Percentiles rank a stretch among this genome's conserved stretches.
Conservation (phyloP, 495 filamentous ascomycete species). For the Recurvomyces mirabilis region DNA sequence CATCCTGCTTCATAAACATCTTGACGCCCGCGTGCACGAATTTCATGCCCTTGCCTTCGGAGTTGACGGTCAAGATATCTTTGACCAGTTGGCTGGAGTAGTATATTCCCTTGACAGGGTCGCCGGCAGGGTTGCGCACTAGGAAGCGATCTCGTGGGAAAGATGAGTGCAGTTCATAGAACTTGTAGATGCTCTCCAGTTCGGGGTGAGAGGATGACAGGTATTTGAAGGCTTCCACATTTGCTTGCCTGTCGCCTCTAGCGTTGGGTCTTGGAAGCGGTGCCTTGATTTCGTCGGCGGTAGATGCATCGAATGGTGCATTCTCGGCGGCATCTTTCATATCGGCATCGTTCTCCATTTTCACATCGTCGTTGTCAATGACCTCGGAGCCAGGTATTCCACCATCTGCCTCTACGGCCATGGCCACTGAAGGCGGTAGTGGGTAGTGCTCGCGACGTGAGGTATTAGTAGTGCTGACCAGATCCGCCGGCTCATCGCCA, state of each 20-base stretch:
- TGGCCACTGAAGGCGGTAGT: constrained; percentile 28
- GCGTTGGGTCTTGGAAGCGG: neutral
- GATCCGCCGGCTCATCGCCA: constrained; percentile 8
- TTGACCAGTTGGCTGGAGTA: constrained; percentile 80
- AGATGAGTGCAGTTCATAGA: constrained; percentile 68
- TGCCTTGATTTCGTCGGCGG: neutral
- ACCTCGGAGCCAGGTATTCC: constrained; percentile 18
- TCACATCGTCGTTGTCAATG: constrained; percentile 1
- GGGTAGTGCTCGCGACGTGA: constrained; percentile 7
- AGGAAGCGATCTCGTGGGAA: constrained; percentile 89
- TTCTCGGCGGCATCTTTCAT: constrained; percentile 20
- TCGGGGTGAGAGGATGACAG: constrained; percentile 60
- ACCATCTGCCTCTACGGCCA: constrained; percentile 27
- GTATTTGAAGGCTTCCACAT: constrained; percentile 90
- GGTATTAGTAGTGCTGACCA: neutral
- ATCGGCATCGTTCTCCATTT: constrained; percentile 7
- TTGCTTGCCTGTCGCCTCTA: constrained; percentile 20
- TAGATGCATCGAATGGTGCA: neutral
- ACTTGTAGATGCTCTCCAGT: constrained; percentile 59
- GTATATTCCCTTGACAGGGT: constrained; percentile 82
- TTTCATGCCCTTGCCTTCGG: constrained; percentile 74
- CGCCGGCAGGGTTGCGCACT: constrained; percentile 79
- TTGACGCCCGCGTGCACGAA: constrained; percentile 95
- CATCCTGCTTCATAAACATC: constrained; percentile 97
- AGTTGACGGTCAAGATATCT: constrained; percentile 66